Conservation (phyloP, 495 filamentous ascomycete genomes). For the Achaetomiella virescens region DNA sequence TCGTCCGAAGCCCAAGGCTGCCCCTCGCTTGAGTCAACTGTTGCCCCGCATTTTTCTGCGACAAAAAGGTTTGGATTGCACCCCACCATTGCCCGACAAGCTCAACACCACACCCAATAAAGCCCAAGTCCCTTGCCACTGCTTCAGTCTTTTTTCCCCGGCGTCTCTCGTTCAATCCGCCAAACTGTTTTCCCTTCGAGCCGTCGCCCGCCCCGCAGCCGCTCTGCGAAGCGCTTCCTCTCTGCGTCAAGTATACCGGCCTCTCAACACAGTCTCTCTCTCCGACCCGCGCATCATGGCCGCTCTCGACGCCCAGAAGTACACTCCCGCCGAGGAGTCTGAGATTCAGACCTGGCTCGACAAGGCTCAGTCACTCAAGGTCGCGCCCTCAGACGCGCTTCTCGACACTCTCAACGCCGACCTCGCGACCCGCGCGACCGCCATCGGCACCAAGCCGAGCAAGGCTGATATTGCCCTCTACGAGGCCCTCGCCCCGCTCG, state of each 20-base stretch:
- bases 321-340: slow-evolving; percentile 68
- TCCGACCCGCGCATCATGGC: slow-evolving; percentile 38
- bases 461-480: slow-evolving; percentile 86
- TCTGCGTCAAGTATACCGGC: slow-evolving; percentile 18
- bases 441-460: slow-evolving; percentile 85
- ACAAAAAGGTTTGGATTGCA: slow-evolving; percentile 5
- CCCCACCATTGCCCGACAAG: not conserved
- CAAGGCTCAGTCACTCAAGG: slow-evolving; percentile 61
- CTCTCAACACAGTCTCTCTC: slow-evolving; percentile 18
- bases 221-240: slow-evolving; percentile 40
- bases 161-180: slow-evolving; percentile 9
- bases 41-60: slow-evolving; percentile 13
- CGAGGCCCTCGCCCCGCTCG: slow-evolving; percentile 67
- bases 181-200: slow-evolving; percentile 47
- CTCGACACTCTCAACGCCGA: slow-evolving; percentile 76
- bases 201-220: slow-evolving; percentile 27
- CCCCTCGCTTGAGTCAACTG: slow-evolving; percentile 13
- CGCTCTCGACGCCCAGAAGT: slow-evolving; percentile 63
- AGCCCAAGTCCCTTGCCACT: not conserved
- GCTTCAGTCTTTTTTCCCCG: not conserved
- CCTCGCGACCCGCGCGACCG: slow-evolving; percentile 79
- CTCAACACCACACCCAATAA: not conserved
- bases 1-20: not conserved
- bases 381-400: slow-evolving; percentile 53
- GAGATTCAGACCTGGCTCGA: slow-evolving; percentile 85